These are phyloP conservation scores for Cryptococcus jaspeensis DNA, from an alignment of 1,284 basidiomycete species.

Conservation along the genomic window DNA sequence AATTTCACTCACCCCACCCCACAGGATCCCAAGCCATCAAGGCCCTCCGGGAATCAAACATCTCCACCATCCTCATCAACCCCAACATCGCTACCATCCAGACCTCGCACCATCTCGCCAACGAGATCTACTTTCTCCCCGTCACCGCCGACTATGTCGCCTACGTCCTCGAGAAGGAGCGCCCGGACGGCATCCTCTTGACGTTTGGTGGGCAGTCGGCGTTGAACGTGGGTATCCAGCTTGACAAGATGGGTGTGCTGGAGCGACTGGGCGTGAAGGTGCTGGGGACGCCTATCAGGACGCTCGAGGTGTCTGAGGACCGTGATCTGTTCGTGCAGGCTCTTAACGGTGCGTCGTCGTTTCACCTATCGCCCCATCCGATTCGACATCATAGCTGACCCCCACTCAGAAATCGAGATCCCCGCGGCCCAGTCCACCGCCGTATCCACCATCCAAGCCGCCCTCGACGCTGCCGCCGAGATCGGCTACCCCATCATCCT, in stretches of 20 bases:
- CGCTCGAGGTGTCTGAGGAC: conserved; percentile 95
- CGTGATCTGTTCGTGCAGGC: conserved; percentile 96
- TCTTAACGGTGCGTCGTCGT: conserved; percentile 68
- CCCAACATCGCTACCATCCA: conserved; percentile 98
- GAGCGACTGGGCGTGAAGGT: conserved; percentile 94
- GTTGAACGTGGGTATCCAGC: conserved; percentile 94
- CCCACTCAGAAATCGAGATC: conserved; percentile 81
- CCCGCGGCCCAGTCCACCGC: conserved; percentile 96
- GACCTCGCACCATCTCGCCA: conserved; percentile 93
- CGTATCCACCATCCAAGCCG: conserved; percentile 91
- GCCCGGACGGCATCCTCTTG: conserved; percentile 93
- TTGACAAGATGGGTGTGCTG: conserved; percentile 96
- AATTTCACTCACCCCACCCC: background rate
- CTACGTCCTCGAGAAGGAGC: conserved; percentile 96
- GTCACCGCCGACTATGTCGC: conserved; percentile 97
- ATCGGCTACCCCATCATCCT: conserved; percentile 99
- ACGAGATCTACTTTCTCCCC: conserved; percentile 96
- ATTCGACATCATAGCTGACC: background rate
- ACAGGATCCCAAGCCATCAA: conserved; percentile 91
- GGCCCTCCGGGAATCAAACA: conserved; percentile 91
- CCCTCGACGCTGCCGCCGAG: conserved; percentile 81
- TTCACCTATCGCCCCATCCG: background rate
- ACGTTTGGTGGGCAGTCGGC: conserved; percentile 99
- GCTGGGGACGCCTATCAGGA: conserved; percentile 91
- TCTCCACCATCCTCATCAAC: conserved; percentile 93